A percentile compares a stretch with the other conserved stretches of the same genome.
Evolutionary conservation across 2,329 filamentous ascomycete species (phyloP).

Genomic region (Chrysoporthe cubensis): DNA sequence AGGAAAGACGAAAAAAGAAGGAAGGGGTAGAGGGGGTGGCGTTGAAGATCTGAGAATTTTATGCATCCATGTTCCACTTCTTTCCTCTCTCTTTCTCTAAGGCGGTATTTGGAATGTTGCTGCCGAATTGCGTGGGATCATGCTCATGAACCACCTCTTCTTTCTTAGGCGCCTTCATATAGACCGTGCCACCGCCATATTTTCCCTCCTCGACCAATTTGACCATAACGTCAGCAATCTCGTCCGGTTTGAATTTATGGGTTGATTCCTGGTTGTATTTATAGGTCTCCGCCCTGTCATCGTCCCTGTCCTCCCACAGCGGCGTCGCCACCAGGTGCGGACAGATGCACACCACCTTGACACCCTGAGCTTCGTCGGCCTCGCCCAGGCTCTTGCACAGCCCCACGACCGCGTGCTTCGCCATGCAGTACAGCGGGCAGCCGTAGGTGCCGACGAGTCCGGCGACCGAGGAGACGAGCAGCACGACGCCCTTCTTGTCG

Average conservation of each 20-base stretch:
- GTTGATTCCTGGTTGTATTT: neutral
- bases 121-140: neutral
- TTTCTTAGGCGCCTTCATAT: neutral
- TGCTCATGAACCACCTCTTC: neutral
- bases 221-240: slow-evolving; percentile 11
- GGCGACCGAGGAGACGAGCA: slow-evolving; percentile 5
- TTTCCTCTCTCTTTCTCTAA: slow-evolving; percentile 15
- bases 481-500: slow-evolving; percentile 41
- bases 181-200: slow-evolving; percentile 2
- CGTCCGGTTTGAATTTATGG: neutral
- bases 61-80: slow-evolving; percentile 8
- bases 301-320: slow-evolving; percentile 13
- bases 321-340: slow-evolving; percentile 10
- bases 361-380: slow-evolving; percentile 18
- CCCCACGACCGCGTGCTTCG: slow-evolving; percentile 12
- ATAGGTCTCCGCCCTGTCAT: slow-evolving; percentile 3
- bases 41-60: neutral
- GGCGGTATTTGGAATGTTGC: neutral
- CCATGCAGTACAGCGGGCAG: slow-evolving; percentile 5
- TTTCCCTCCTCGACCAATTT: slow-evolving; percentile 16
- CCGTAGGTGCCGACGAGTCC: neutral
- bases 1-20: too few relatives aligned
- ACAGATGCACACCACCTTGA: slow-evolving; percentile 17
- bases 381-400: slow-evolving; percentile 22
- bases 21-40: neutral